Base-by-base conservation (phyloP, 108 stramenopile genomes). In the Cyclotella sp. region DNA sequence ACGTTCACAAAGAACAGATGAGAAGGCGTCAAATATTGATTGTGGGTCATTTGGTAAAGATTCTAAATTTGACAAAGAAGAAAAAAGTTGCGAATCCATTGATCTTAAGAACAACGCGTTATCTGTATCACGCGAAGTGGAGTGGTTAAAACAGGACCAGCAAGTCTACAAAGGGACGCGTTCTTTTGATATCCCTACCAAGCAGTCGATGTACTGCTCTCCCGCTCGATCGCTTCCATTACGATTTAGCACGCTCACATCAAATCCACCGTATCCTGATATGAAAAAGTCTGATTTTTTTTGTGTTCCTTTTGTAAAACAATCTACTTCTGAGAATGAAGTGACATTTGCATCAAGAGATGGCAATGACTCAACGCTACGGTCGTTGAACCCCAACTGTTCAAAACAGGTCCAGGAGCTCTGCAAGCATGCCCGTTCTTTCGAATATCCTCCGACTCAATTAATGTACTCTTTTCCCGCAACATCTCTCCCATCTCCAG, bases 181-280 rank as follows among this genome's bases (percentile, higher is more conserved):
- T 34, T 61, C 60, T 16, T 61, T 61, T 61, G 60, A 61, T 30
- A 7, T 61, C 2, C 29, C 60, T 30, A 0, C 60, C 11, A 39
- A 29, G 3, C 34, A 14, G 19, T 12, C n/a, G 13, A 29, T 61
- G 12, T 30, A 61, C 30, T 61, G 30, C 1, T 61, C 60, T 30
- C 60, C 60, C 15, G 60, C n/a, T 3, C 34, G n/a, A 39, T 61
- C 60, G 2, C 29, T 61, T 30, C 60, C 60, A 1, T 61, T 30
- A 11, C 30, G 30, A 10, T 13, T 13, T 30, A 34, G n/a, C 13
- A 15, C 2, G 34, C 14, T 9, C 9, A 39, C 3, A 1, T 13
- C 34, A 39, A 12, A 14, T 15, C 34, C 30, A 15, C 1, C 2
- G 3, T 39, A 3, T 21, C 13, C 0, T n/a, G 60, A 39, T 55